phyloP scores from a whole-genome alignment of 2,329 filamentous ascomycete genomes.

The Fusarium pininemorale region DNA sequence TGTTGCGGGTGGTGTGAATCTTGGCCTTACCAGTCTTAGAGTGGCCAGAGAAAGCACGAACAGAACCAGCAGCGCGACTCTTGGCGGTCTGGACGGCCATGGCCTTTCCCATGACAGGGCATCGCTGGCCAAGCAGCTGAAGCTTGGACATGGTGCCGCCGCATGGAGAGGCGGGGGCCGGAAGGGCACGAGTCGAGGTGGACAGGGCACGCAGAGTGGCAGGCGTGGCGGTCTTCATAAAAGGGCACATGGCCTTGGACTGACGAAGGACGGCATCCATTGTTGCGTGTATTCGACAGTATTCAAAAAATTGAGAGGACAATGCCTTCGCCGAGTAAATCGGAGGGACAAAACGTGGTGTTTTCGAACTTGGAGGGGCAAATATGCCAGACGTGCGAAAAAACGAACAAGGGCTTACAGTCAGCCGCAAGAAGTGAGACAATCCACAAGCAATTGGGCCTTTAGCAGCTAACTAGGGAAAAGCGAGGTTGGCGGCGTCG shows the following conservation, averaged over 20 bases:
- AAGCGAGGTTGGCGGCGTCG: not conserved
- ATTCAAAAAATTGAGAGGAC: conserved; percentile 3
- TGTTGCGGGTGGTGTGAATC: conserved; percentile 81
- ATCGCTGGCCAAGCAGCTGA: conserved; percentile 91
- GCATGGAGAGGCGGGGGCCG: conserved; percentile 66
- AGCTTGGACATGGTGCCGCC: conserved; percentile 97
- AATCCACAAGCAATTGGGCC: conserved; percentile 26
- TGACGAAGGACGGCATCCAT: conserved; percentile 98
- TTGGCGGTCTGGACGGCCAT: conserved; percentile 83
- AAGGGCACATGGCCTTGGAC: conserved; percentile 96
- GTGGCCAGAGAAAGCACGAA: conserved; percentile 62
- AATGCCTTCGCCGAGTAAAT: conserved; percentile 18
- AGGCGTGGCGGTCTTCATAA: conserved; percentile 93
- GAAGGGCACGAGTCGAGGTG: conserved; percentile 66
- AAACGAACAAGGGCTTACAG: conserved; percentile 24
- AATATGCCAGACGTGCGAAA: conserved; percentile 21
- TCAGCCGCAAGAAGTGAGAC: conserved; percentile 20
- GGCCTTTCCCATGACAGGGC: conserved; percentile 98
- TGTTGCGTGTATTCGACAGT: conserved; percentile 34
- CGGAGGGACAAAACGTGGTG: conserved; percentile 25
- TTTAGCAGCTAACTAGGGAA: not conserved
- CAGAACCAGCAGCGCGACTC: conserved; percentile 58
- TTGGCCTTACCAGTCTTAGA: conserved; percentile 70
- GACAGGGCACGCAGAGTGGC: conserved; percentile 91
- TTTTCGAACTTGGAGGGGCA: conserved; percentile 25